Percentiles rank a stretch among this genome's conserved stretches.
Evolutionary conservation across 2,329 filamentous ascomycete genomes (phyloP).

Genomic region (Fusarium musae): DNA sequence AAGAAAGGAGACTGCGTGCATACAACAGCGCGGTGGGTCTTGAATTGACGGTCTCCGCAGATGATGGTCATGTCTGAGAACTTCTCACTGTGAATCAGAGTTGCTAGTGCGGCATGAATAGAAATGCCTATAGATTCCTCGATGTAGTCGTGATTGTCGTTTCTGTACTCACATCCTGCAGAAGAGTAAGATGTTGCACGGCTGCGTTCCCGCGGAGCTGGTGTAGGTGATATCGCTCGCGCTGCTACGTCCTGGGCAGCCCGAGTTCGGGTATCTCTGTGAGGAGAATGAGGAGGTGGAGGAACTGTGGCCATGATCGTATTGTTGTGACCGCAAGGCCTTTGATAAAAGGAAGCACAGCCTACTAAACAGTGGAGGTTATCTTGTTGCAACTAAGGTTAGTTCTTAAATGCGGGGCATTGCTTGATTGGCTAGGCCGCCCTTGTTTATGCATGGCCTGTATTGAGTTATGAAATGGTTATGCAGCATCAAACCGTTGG

Average conservation of each 20-base stretch:
- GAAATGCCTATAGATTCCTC: too few relatives aligned
- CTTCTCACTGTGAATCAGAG: conserved; percentile 22
- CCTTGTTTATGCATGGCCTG: neutral
- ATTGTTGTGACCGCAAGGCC: too few relatives aligned
- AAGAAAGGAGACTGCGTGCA: conserved; percentile 51
- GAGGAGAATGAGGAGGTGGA: neutral
- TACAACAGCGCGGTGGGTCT: conserved; percentile 49
- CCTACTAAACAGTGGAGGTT: neutral
- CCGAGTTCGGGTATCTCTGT: neutral
- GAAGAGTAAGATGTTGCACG: neutral
- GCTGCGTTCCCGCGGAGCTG: neutral
- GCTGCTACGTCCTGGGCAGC: neutral
- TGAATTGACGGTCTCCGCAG: conserved; percentile 45
- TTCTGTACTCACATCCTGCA: neutral
- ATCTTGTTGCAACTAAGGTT: too few relatives aligned
- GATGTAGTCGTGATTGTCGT: neutral
- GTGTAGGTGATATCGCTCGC: too few relatives aligned
- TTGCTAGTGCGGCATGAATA: neutral
- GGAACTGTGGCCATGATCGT: fast-evolving
- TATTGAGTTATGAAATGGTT: neutral
- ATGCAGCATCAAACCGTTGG: neutral
- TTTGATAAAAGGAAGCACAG: neutral
- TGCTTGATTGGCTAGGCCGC: neutral
- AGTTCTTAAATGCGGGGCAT: neutral
- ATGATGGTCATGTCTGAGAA: conserved; percentile 49